Base-by-base conservation (phyloP, 176 grass and related monocot species). In the Poa annua region DNA sequence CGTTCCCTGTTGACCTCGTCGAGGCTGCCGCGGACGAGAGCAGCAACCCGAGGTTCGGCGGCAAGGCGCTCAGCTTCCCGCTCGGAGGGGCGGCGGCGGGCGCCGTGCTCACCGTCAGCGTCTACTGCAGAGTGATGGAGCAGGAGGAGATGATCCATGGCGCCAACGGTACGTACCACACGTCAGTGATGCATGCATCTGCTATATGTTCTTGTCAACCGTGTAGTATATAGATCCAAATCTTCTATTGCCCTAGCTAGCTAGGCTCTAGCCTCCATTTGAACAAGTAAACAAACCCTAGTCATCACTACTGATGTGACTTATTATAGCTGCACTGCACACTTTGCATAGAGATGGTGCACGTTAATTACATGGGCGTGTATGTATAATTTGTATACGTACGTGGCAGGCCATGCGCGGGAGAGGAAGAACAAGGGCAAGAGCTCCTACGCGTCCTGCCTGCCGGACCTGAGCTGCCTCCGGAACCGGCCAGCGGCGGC, bases 391-490 rank as follows among this genome's bases (percentile, higher is more conserved):
- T 29, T 29, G 29, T 29, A 29, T 29, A 29, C 29, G 29, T 29
- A 29, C 29, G 25, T 52, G 47, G 26, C 71, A 79, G 82, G 62
- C 26, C 84, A 75, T 53, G 64, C 81, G 78, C 64, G 74, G 20
- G 86, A 91, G 77, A 88, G 74, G 45, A 84, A 89, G 60, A 91
- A 75, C 80, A 91, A 92, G 84, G 86, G 85, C 11, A 95, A 88
- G 76, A 82, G 84, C 72, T 89, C 88, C 3, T 90, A 90, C 57
- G 84, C 88, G 0, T 88, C 90, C 4, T 98, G 90, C 83, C 86
- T 98, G 56, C 90, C 95, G 42, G 92, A 95, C 70, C 84, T 98
- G 4, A 88, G 88, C 77, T 98, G 90, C 88, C 86, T 94, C 39
- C 86, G 88, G 3, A 91, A 75, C 60, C 76, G 86, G 19, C 33